Conservation (phyloP, 2,329 filamentous ascomycete genomes). For the Pleoardoris graminearum region DNA sequence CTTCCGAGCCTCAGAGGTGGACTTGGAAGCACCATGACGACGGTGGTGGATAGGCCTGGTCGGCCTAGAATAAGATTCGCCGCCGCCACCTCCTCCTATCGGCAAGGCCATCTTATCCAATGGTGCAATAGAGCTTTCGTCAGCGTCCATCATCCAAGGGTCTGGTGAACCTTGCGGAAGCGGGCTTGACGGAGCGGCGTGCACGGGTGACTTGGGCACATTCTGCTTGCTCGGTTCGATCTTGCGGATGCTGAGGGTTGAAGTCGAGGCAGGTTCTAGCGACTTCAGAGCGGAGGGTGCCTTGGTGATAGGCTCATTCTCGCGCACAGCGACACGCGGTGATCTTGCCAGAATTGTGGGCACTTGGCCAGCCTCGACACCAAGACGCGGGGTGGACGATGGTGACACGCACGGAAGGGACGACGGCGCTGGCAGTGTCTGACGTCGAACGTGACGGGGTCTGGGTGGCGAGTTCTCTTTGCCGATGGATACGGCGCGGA, state of each 20-base stretch:
- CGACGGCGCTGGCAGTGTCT: slow-evolving; percentile 26
- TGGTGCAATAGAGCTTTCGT: slow-evolving; percentile 32
- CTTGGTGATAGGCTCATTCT: slow-evolving; percentile 15
- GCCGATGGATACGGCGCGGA: slow-evolving; percentile 20
- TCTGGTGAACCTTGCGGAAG: slow-evolving; percentile 39
- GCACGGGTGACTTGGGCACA: slow-evolving; percentile 22
- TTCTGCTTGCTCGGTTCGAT: slow-evolving; percentile 28
- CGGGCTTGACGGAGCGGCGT: slow-evolving; percentile 31
- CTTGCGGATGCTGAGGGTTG: slow-evolving; percentile 27
- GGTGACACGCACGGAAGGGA: slow-evolving; percentile 13
- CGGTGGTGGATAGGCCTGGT: slow-evolving; percentile 26
- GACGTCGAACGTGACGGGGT: slow-evolving; percentile 25
- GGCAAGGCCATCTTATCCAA: slow-evolving; percentile 41
- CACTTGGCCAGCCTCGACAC: slow-evolving; percentile 22
- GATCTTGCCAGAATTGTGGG: slow-evolving; percentile 28
- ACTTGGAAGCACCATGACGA: slow-evolving; percentile 24
- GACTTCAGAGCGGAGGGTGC: slow-evolving; percentile 12
- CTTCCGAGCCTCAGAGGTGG: slow-evolving; percentile 13
- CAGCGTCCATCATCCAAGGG: slow-evolving; percentile 35
- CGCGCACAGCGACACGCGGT: slow-evolving; percentile 13
- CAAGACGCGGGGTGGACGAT: slow-evolving; percentile 15
- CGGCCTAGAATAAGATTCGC: slow-evolving; percentile 29
- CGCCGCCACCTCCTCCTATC: slow-evolving; percentile 30
- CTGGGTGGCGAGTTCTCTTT: slow-evolving; percentile 41
- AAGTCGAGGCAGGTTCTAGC: slow-evolving; percentile 19